phyloP scores from a whole-genome alignment of 208 protist genomes.

The Leishmania guyanensis region DNA sequence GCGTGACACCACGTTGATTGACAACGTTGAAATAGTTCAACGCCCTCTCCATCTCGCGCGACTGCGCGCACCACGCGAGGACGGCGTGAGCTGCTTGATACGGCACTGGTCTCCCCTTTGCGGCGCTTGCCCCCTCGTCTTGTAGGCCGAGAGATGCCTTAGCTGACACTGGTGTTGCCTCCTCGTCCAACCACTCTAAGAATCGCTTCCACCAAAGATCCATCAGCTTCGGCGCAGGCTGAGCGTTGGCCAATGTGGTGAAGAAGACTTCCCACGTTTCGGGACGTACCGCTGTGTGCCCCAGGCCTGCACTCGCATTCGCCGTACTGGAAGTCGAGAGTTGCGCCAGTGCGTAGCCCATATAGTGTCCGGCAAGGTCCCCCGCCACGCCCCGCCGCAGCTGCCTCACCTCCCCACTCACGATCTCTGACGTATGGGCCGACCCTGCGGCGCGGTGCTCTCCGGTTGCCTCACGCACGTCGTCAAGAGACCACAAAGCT shows the following conservation, averaged over 20 bases:
- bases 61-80: constrained; percentile 65
- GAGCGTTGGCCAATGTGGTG: constrained; percentile 43
- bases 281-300: constrained; percentile 15
- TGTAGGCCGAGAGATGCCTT: constrained; percentile 14
- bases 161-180: no score
- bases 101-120: constrained; percentile 40
- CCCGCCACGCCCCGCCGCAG: constrained; percentile 35
- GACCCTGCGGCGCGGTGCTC: neutral
- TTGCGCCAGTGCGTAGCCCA: constrained; percentile 62
- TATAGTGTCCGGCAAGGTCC: constrained; percentile 70
- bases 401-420: constrained; percentile 30
- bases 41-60: constrained; percentile 67
- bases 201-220: constrained; percentile 79
- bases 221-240: constrained; percentile 73
- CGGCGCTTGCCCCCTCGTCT: neutral
- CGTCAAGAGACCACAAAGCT: constrained; percentile 7
- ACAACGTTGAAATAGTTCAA: constrained; percentile 62
- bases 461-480: neutral
- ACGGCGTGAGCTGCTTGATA: constrained; percentile 60
- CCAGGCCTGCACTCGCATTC: neutral
- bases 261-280: constrained; percentile 71
- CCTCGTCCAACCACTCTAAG: constrained; percentile 29
- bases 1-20: constrained; percentile 54
- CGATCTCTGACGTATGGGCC: constrained; percentile 1
- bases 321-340: neutral